phyloP scores from a whole-genome alignment of 1,284 basidiomycete genomes.

The Mixia osmundae region DNA sequence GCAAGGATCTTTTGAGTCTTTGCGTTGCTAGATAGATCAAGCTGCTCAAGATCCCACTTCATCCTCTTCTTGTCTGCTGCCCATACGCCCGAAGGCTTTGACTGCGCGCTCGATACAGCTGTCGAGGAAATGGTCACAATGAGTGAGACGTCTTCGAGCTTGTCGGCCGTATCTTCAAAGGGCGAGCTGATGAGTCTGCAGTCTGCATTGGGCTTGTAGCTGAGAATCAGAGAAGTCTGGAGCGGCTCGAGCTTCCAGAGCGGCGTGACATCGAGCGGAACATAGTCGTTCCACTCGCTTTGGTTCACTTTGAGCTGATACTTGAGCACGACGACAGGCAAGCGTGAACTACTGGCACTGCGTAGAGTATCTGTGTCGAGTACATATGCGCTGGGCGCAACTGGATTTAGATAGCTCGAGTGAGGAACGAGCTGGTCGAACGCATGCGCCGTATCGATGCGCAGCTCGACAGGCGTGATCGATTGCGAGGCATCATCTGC shows the following conservation, averaged over 20 bases:
- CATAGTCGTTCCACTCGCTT: constrained; percentile 17
- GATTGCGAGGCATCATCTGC: neutral
- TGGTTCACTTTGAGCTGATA: constrained; percentile 28
- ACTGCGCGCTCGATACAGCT: constrained; percentile 27
- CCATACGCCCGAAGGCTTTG: constrained; percentile 28
- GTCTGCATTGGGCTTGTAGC: constrained; percentile 22
- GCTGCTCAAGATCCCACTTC: constrained; percentile 23
- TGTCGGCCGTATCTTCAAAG: constrained; percentile 7
- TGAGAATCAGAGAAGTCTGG: constrained; percentile 29
- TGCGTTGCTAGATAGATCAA: constrained; percentile 9
- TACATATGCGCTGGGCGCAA: constrained; percentile 26
- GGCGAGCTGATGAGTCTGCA: constrained; percentile 9
- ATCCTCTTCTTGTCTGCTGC: constrained; percentile 21
- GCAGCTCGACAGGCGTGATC: constrained; percentile 18
- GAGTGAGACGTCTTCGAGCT: constrained; percentile 21
- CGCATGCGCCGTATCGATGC: constrained; percentile 26
- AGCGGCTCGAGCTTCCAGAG: constrained; percentile 29
- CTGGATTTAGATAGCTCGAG: constrained; percentile 25
- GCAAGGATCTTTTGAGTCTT: constrained; percentile 27
- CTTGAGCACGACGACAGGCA: constrained; percentile 25
- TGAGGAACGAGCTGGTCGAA: constrained; percentile 31
- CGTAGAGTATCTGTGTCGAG: constrained; percentile 24
- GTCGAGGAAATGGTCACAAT: constrained; percentile 22
- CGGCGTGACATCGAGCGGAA: constrained; percentile 27
- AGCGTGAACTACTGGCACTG: constrained; percentile 9